A percentile compares a stretch with the other conserved stretches of the same genome.
Conservation (phyloP, 257 asterid species). For the Nicotiana attenuata region DNA sequence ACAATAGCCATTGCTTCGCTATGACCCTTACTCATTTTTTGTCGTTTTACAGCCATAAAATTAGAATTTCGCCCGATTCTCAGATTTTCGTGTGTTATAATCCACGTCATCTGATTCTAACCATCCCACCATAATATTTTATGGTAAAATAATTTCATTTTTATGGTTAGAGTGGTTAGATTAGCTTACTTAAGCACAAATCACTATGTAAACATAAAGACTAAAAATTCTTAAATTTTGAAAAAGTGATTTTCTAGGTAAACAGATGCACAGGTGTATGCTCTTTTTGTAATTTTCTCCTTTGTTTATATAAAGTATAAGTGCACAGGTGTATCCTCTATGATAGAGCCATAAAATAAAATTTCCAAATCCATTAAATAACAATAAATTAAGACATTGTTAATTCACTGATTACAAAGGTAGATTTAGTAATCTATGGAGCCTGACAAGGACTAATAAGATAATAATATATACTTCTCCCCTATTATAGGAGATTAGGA, state of each 20-base stretch:
- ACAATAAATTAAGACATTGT: neutral
- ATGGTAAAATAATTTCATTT: neutral
- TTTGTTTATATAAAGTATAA: neutral
- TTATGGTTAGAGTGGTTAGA: neutral
- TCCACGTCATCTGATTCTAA: no score
- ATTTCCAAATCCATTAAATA: neutral
- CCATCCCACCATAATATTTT: no score
- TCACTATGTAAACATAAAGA: neutral
- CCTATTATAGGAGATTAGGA: neutral
- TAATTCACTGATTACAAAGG: neutral
- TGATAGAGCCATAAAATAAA: neutral
- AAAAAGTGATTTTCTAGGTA: neutral
- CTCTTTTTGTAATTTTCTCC: neutral
- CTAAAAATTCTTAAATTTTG: neutral
- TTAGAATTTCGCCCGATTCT: no score
- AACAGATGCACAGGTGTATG: constrained; percentile 3
- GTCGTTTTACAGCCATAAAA: no score
- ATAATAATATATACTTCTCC: neutral
- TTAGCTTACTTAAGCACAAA: neutral
- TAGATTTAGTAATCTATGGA: neutral
- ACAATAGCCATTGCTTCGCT: no score
- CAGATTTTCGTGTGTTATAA: no score
- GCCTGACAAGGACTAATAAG: neutral
- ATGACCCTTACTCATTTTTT: no score
- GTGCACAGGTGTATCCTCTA: constrained; percentile 4